Evolutionary conservation across 768 basidiomycete species (phyloP), one percentile per base, ranked within the genome.

Genomic region (Ephemerocybe angulata): DNA sequence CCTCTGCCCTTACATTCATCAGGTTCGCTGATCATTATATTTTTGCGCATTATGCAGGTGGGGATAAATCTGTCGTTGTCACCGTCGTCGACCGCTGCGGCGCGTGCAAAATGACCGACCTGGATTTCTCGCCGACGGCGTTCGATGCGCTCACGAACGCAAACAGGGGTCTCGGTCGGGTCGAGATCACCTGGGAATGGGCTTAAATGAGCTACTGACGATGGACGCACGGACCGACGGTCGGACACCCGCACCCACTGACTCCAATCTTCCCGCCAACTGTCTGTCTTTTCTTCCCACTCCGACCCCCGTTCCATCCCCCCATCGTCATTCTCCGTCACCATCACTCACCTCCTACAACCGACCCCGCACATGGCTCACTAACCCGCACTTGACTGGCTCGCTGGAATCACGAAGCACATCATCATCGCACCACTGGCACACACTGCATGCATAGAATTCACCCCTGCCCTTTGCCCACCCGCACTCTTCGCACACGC

Each of bases 81-180:
- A 64, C 67, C 0, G 63, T 89, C 59, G 76, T 73, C 4, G 90
- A 93, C 67, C 76, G 87, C 21, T 91, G 90, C 63, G 64, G 50
- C 0, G 85, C 64, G 12, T 92, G 89, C 59, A 58, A 57, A 0
- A 0, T 67, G 7, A 74, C 65, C 47, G 76, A 80, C 63, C 77
- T 90, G 57, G 87, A 90, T 69, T 76, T 90, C 58, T 82, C 85
- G 11, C 82, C 80, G 5, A 1, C 68, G 6, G 85, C 85, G 8
- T 90, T 90, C 68, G 4, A 60, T 0, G 0, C 58, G 6, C 73
- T 90, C 37, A 81, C 85, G 1, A 56, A 60, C 53, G 41, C 49
- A 13, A 47, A 62, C 31, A 38, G 77, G 10, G 88, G 88, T 12
- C 84, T 86, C 57, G 64, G 90, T 58, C 44, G 17, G 27, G 28